Evolutionary conservation across 306 rosid genomes (phyloP).

Genomic region (Acacia acuminata): DNA sequence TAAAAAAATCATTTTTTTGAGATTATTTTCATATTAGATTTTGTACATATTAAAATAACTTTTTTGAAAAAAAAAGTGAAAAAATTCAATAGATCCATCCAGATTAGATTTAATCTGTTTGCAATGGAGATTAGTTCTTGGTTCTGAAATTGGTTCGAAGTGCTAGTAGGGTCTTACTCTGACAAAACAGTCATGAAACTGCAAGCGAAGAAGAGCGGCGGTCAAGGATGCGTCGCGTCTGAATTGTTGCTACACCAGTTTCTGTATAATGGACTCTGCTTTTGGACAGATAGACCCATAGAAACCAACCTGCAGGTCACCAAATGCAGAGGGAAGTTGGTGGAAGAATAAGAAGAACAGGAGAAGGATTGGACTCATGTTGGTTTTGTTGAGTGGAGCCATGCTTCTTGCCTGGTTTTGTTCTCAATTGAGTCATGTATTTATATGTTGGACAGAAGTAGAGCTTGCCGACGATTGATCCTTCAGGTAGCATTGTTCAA

Average conservation of each 20-base stretch:
- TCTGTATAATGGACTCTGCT: neutral
- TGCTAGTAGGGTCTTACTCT: neutral
- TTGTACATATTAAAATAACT: too few relatives aligned
- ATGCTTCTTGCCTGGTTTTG: neutral
- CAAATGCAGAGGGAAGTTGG: slow-evolving; percentile 29
- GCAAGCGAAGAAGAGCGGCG: slow-evolving; percentile 14
- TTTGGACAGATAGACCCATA: slow-evolving; percentile 8
- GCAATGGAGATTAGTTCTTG: too few relatives aligned
- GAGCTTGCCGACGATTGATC: neutral
- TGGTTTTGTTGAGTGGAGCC: neutral
- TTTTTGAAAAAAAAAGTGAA: too few relatives aligned
- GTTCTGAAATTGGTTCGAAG: too few relatives aligned
- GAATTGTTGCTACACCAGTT: neutral
- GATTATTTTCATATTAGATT: too few relatives aligned
- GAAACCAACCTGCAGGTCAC: slow-evolving; percentile 31
- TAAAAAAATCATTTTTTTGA: too few relatives aligned
- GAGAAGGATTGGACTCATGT: neutral
- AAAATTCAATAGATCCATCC: too few relatives aligned
- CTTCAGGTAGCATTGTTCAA: neutral
- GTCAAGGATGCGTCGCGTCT: neutral
- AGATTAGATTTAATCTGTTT: too few relatives aligned
- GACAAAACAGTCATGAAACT: slow-evolving; percentile 17
- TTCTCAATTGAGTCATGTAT: neutral
- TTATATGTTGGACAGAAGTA: neutral
- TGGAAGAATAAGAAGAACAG: neutral